Conservation (phyloP, 2,329 filamentous ascomycete genomes). For the Stemphylium vesicarium region DNA sequence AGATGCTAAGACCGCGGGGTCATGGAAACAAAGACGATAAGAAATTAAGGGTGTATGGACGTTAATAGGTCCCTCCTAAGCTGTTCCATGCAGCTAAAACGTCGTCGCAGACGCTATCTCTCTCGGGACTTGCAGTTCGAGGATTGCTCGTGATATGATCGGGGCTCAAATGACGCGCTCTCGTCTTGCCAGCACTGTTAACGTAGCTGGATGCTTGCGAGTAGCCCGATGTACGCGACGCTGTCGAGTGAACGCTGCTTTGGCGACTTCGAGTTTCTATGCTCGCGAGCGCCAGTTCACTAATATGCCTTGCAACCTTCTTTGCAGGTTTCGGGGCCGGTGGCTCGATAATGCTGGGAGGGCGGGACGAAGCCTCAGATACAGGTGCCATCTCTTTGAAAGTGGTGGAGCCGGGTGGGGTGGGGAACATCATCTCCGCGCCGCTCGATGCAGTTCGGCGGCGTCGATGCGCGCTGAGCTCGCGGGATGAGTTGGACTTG, state of each 20-base stretch:
- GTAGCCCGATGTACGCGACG: slow-evolving; percentile 18
- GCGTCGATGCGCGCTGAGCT: slow-evolving; percentile 28
- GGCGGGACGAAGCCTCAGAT: slow-evolving; percentile 31
- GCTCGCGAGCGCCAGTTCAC: slow-evolving; percentile 21
- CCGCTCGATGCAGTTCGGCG: slow-evolving; percentile 46
- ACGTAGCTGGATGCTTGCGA: slow-evolving; percentile 19
- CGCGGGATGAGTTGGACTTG: slow-evolving; percentile 27
- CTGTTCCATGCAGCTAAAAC: slow-evolving; percentile 56
- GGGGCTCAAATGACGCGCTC: slow-evolving; percentile 26
- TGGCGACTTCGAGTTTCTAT: slow-evolving; percentile 24
- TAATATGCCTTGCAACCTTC: slow-evolving; percentile 21
- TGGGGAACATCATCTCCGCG: slow-evolving; percentile 34
- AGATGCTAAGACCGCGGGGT: not conserved
- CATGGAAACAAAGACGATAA: not conserved
- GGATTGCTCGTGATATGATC: slow-evolving; percentile 33
- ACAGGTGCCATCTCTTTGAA: slow-evolving; percentile 27
- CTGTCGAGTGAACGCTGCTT: slow-evolving; percentile 29
- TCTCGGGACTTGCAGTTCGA: slow-evolving; percentile 15
- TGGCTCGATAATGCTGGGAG: slow-evolving; percentile 32
- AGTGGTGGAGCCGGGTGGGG: slow-evolving; percentile 18
- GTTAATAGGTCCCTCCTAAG: slow-evolving; percentile 49
- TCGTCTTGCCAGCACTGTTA: slow-evolving; percentile 17
- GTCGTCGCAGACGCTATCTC: slow-evolving; percentile 54
- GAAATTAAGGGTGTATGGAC: not conserved
- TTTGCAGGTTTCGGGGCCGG: slow-evolving; percentile 21